Percentiles rank a stretch among this genome's conserved stretches.
Conservation (phyloP, 2,329 filamentous ascomycete species). For the Penicillium freii region DNA sequence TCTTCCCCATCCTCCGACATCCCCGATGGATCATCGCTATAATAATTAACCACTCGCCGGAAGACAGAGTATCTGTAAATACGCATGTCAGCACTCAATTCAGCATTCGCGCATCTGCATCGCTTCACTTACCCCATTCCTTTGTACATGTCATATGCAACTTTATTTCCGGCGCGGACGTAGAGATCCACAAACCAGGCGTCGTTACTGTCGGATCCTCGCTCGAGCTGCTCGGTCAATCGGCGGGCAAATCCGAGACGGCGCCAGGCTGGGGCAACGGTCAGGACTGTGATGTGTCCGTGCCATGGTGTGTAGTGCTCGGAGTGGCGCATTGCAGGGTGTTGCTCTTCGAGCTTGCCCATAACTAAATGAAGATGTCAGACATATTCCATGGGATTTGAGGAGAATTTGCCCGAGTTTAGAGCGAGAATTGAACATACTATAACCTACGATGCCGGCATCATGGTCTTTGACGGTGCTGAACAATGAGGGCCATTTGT, state of each 20-base stretch:
- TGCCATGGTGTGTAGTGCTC: constrained; percentile 98
- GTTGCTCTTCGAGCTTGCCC: constrained; percentile 91
- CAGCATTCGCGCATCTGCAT: not conserved
- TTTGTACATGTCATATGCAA: constrained; percentile 85
- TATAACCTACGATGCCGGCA: constrained; percentile 92
- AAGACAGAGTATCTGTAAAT: constrained; percentile 69
- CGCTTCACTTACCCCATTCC: constrained; percentile 68
- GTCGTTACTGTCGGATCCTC: constrained; percentile 74
- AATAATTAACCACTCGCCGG: constrained; percentile 85
- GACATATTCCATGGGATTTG: not conserved
- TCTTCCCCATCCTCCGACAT: constrained; percentile 65
- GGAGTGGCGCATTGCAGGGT: constrained; percentile 69
- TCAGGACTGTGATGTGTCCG: constrained; percentile 94
- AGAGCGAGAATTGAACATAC: constrained; percentile 51
- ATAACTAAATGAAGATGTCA: constrained; percentile 60
- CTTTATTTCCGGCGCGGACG: constrained; percentile 81
- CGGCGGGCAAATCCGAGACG: constrained; percentile 83
- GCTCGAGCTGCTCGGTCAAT: constrained; percentile 76
- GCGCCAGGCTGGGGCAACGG: constrained; percentile 81
- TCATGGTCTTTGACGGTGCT: constrained; percentile 82
- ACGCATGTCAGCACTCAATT: constrained; percentile 3
- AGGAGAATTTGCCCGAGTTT: not conserved
- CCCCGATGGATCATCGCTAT: constrained; percentile 75
- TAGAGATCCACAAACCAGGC: constrained; percentile 97
- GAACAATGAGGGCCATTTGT: constrained; percentile 93